Base-by-base conservation (phyloP, 1,139 yeast species). In the Protomyces inouyei region DNA sequence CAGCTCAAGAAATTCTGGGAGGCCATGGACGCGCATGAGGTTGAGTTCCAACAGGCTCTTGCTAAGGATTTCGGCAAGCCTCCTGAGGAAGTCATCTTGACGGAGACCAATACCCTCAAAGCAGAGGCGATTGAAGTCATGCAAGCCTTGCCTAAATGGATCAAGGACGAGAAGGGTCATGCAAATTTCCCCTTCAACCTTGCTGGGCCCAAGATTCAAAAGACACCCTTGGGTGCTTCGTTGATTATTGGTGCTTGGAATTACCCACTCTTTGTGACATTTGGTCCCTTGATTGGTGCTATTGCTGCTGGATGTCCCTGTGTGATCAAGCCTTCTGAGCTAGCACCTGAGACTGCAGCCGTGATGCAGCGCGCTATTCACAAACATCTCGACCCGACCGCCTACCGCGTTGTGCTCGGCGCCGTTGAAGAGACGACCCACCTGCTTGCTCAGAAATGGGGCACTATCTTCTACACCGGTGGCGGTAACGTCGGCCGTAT, bases 251-350 rank as follows among this genome's bases (percentile, higher is more conserved):
- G 61, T 14, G 60, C 98, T 0, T 92, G 88, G 82, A 92, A 92
- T 76, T 93, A 87, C 74, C 98, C 98, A 0, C 75, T 88, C 63
- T 69, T 82, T 52, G 77, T 92, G 68, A 73, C 89, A 0, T 69
- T 91, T 32, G 79, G 83, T 16, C 91, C 97, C 0, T 72, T 92
- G 21, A 80, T 85, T 48, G 90, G 90, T 37, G 97, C 97, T 0
- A 78, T 93, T 70, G 91, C 96, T 1, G 91, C 87, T 23, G 98
- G 98, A 25, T 92, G 92, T 74, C 80, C 86, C 6, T 95, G 88
- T 35, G 84, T 88, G 28, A 77, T 88, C 72, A 92, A 92, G 74
- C 95, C 90, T 40, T 83, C 88, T 45, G 98, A 93, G 74, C 74
- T 81, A 66, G 83, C 87, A 1, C 93, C 95, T 0, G 77, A 82